phyloP scores from a whole-genome alignment of 2,329 filamentous ascomycete species.

The Stachybotrys chlorohalonatus region DNA sequence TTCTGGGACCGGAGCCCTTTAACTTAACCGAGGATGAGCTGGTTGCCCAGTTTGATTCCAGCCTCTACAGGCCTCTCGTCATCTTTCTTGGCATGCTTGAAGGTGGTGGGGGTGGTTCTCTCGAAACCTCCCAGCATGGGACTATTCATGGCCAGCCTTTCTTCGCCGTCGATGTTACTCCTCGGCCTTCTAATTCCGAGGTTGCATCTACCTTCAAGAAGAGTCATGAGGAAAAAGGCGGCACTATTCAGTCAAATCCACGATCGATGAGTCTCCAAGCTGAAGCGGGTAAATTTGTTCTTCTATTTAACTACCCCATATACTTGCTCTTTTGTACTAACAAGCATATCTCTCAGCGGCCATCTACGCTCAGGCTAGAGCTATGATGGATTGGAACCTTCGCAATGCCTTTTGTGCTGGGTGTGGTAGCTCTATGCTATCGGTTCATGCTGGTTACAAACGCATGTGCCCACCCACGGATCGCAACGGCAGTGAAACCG shows the following conservation, averaged over 20 bases:
- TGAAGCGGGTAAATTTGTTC: slow-evolving; percentile 43
- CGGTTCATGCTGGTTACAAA: slow-evolving; percentile 72
- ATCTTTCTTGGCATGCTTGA: slow-evolving; percentile 84
- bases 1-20: slow-evolving; percentile 68
- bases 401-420: slow-evolving; percentile 87
- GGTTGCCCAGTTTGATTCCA: slow-evolving; percentile 66
- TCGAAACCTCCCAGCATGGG: slow-evolving; percentile 38
- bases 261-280: slow-evolving; percentile 52
- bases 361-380: slow-evolving; percentile 81
- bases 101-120: slow-evolving; percentile 29
- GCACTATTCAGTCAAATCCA: slow-evolving; percentile 59
- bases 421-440: slow-evolving; percentile 76
- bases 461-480: slow-evolving; percentile 69
- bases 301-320: slow-evolving; percentile 1
- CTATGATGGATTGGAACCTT: slow-evolving; percentile 87
- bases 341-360: slow-evolving; percentile 49
- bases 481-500: slow-evolving; percentile 32
- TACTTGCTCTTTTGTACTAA: not conserved
- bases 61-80: slow-evolving; percentile 56
- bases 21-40: slow-evolving; percentile 61
- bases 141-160: slow-evolving; percentile 72
- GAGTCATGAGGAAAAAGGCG: slow-evolving; percentile 41
- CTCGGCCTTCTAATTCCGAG: slow-evolving; percentile 53
- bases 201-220: slow-evolving; percentile 43
- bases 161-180: slow-evolving; percentile 85